Evolutionary conservation across 768 basidiomycete genomes (phyloP).

Genomic region (Suillus subalutaceus): DNA sequence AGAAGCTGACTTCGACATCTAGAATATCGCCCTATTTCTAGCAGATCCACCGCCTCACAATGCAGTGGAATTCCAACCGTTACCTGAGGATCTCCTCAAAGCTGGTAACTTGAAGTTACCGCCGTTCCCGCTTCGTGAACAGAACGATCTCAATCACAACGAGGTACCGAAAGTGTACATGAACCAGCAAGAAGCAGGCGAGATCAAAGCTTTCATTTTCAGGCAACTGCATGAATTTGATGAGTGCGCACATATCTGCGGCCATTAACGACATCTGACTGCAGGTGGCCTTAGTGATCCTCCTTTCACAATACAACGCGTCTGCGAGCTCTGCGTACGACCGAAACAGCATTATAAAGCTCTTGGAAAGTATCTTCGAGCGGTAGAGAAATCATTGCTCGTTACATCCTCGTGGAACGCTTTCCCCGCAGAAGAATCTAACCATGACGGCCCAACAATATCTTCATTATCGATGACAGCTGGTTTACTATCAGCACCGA

Average conservation of each 20-base stretch:
- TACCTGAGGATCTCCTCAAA: slow-evolving; percentile 46
- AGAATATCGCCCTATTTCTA: slow-evolving; percentile 58
- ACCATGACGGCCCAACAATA: slow-evolving; percentile 30
- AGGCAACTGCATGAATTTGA: slow-evolving; percentile 75
- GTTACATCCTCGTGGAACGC: slow-evolving; percentile 81
- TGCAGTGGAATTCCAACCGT: slow-evolving; percentile 28
- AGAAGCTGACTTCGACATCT: slow-evolving; percentile 9
- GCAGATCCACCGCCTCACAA: slow-evolving; percentile 37
- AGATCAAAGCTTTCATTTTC: slow-evolving; percentile 58
- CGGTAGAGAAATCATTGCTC: slow-evolving; percentile 78
- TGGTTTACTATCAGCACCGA: slow-evolving; percentile 57
- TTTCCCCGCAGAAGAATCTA: slow-evolving; percentile 54
- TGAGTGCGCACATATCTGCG: slow-evolving; percentile 48
- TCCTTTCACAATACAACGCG: slow-evolving; percentile 89
- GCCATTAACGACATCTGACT: slow-evolving; percentile 13
- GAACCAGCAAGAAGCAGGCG: slow-evolving; percentile 60
- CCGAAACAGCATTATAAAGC: slow-evolving; percentile 75
- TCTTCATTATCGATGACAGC: slow-evolving; percentile 44
- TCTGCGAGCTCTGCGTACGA: slow-evolving; percentile 77
- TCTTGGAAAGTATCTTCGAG: slow-evolving; percentile 86
- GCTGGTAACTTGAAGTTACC: slow-evolving; percentile 69
- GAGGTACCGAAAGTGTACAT: slow-evolving; percentile 62
- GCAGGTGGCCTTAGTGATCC: slow-evolving; percentile 43
- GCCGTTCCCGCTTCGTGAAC: slow-evolving; percentile 69
- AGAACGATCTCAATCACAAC: slow-evolving; percentile 49